Evolutionary conservation across 2,329 filamentous ascomycete genomes (phyloP).

Genomic region (Elsinoe perseae): DNA sequence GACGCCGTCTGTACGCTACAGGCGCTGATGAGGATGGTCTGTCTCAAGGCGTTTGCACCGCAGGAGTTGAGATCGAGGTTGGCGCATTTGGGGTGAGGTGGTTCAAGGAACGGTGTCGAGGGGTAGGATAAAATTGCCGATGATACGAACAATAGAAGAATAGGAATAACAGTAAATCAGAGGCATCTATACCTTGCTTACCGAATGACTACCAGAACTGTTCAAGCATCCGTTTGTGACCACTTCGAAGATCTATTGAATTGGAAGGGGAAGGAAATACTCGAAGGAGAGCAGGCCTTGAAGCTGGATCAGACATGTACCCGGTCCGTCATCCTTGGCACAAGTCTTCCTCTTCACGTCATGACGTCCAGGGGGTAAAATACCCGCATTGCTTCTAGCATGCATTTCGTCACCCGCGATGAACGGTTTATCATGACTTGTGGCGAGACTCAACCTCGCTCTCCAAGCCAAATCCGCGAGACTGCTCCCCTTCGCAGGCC

Average conservation of each 20-base stretch:
- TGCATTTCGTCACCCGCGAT: background rate
- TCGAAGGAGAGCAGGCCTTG: background rate
- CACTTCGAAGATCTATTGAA: no score
- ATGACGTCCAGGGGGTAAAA: background rate
- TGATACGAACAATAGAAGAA: background rate
- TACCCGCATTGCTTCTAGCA: background rate
- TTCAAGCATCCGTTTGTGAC: no score
- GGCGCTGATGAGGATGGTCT: conserved; percentile 19
- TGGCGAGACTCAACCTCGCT: background rate
- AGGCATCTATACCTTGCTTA: no score
- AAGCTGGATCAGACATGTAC: background rate
- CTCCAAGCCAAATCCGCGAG: background rate
- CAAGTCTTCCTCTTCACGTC: background rate
- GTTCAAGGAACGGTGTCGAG: no score
- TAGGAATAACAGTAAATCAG: no score
- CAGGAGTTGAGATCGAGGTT: background rate
- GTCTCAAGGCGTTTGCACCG: background rate
- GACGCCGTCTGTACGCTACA: conserved; percentile 29
- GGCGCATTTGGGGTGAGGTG: background rate
- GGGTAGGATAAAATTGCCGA: background rate
- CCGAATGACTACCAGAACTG: no score
- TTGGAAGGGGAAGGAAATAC: no score
- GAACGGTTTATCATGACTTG: background rate
- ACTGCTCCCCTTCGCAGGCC: background rate
- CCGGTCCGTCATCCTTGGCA: background rate